Conservation (phyloP, 257 asterid species). For the Solanum peruvianum region DNA sequence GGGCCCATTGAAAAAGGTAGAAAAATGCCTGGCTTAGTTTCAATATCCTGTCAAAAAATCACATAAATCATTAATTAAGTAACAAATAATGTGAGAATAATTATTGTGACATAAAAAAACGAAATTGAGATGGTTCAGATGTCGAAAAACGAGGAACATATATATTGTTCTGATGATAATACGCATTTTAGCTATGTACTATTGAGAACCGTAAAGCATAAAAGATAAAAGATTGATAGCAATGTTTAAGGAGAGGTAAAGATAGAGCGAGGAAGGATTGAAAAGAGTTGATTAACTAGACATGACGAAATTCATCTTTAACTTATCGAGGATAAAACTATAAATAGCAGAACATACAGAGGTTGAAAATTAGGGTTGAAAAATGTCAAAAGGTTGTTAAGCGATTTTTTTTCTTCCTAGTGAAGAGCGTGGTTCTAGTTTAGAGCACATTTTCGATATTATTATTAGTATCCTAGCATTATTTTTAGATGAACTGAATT, state of each 20-base stretch:
- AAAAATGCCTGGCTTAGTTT: neutral
- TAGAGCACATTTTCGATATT: neutral
- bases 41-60: neutral
- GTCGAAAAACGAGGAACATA: neutral
- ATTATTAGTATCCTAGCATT: too few species aligned
- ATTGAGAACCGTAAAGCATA: too few species aligned
- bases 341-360: neutral
- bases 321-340: neutral
- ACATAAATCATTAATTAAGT: neutral
- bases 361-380: neutral
- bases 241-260: neutral
- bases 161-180: neutral
- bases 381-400: neutral
- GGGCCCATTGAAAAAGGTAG: conserved; percentile 8
- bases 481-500: too few species aligned
- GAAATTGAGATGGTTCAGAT: neutral
- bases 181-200: too few species aligned
- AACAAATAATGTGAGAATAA: neutral
- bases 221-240: too few species aligned
- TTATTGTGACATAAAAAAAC: neutral
- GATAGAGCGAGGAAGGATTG: neutral
- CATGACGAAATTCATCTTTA: neutral
- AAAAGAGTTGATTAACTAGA: neutral
- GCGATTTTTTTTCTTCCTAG: neutral
- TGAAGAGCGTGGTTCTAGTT: neutral